A percentile compares a stretch with the other conserved stretches of the same genome.
Evolutionary conservation across 1,284 basidiomycete genomes (phyloP).

Genomic region (Termitomyces sp.): DNA sequence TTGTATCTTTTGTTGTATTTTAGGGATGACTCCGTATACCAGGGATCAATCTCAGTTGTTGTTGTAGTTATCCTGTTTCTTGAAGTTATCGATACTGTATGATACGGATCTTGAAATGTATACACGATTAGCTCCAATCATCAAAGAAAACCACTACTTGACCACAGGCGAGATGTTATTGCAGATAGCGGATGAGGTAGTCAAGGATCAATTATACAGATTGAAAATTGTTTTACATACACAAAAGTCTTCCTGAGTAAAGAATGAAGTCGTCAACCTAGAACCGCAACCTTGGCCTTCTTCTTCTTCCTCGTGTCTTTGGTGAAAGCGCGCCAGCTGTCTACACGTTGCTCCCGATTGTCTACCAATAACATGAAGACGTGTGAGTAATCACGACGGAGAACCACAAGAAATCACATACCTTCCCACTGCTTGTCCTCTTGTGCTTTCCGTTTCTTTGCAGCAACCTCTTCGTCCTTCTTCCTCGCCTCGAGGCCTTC

Average conservation of each 20-base stretch:
- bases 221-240: conserved; percentile 17
- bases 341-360: conserved; percentile 74
- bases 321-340: conserved; percentile 71
- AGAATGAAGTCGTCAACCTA: conserved; percentile 45
- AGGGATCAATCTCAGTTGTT: not conserved
- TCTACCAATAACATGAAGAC: conserved; percentile 34
- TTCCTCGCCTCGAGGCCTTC: conserved; percentile 79
- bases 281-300: conserved; percentile 58
- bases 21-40: not conserved
- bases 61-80: not conserved
- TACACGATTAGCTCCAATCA: conserved; percentile 21
- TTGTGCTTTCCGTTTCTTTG: conserved; percentile 75
- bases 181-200: conserved; percentile 2
- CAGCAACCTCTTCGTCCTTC: conserved; percentile 74
- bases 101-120: conserved; percentile 8
- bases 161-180: conserved; percentile 6
- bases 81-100: conserved; percentile 2
- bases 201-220: conserved; percentile 15
- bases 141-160: conserved; percentile 20
- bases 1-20: not conserved
- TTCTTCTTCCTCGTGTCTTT: conserved; percentile 79
- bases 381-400: not conserved
- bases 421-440: conserved; percentile 82
- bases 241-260: conserved; percentile 13
- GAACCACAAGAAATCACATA: conserved; percentile 26